Evolutionary conservation across 371 early-diverging fungal genomes (phyloP).

Genomic region (Rhizopus microsporus): DNA sequence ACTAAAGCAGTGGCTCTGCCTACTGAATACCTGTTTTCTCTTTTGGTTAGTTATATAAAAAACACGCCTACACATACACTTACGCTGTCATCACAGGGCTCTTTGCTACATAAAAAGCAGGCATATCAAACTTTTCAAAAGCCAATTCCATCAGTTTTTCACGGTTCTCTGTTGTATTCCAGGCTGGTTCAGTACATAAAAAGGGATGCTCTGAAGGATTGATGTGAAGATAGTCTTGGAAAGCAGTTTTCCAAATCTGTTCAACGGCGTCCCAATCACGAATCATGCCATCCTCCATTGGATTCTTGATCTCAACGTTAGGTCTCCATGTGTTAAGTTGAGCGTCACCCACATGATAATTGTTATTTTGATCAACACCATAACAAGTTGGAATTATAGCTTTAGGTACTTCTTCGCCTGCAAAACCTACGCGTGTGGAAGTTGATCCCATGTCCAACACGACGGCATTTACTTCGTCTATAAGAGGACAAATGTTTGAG

Average conservation of each 20-base stretch:
- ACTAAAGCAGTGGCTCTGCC: constrained; percentile 92
- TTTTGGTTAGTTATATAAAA: constrained; percentile 24
- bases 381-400: constrained; percentile 79
- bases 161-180: constrained; percentile 78
- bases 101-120: constrained; percentile 91
- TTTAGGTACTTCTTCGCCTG: constrained; percentile 93
- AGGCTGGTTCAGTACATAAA: constrained; percentile 85
- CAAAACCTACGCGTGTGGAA: constrained; percentile 90
- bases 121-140: constrained; percentile 91
- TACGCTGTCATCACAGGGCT: constrained; percentile 91
- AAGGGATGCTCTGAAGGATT: constrained; percentile 84
- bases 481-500: not conserved
- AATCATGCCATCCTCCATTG: constrained; percentile 66
- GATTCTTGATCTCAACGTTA: constrained; percentile 79
- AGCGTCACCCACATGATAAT: constrained; percentile 80
- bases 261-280: constrained; percentile 92
- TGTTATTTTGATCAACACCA: constrained; percentile 36
- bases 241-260: constrained; percentile 83
- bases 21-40: constrained; percentile 64
- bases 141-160: constrained; percentile 89
- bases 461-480: constrained; percentile 93
- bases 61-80: constrained; percentile 15
- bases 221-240: constrained; percentile 64
- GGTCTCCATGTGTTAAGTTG: constrained; percentile 74
- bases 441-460: constrained; percentile 92